phyloP scores from a whole-genome alignment of 2,329 filamentous ascomycete genomes.

The Monilinia aucupariae region DNA sequence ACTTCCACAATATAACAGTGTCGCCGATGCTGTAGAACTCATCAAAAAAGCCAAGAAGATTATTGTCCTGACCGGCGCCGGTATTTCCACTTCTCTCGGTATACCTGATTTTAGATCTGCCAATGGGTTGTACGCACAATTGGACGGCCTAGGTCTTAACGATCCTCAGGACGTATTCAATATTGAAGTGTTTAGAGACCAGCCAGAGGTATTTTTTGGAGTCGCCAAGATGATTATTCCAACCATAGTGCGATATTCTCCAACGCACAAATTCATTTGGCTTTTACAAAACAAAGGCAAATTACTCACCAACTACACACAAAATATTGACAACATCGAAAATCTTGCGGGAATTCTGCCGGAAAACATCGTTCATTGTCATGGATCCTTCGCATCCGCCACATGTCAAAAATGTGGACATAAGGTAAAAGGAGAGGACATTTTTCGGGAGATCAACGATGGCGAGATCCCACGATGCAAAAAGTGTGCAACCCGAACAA shows the following conservation, averaged over 20 bases:
- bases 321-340: conserved; percentile 98
- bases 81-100: conserved; percentile 92
- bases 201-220: conserved; percentile 86
- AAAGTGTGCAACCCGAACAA: conserved; percentile 55
- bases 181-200: conserved; percentile 76
- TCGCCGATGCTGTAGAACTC: conserved; percentile 80
- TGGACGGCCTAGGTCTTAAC: conserved; percentile 65
- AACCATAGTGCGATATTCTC: conserved; percentile 71
- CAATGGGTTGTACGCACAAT: conserved; percentile 82
- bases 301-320: conserved; percentile 93
- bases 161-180: conserved; percentile 97
- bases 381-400: conserved; percentile 91
- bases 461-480: conserved; percentile 72
- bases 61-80: conserved; percentile 88
- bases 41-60: conserved; percentile 74
- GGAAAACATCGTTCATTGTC: conserved; percentile 88
- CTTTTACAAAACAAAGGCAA: conserved; percentile 83
- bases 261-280: conserved; percentile 90
- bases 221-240: conserved; percentile 89
- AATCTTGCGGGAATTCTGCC: conserved; percentile 73
- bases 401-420: conserved; percentile 78
- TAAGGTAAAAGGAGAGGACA: conserved; percentile 66
- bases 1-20: conserved; percentile 70
- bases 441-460: conserved; percentile 73
- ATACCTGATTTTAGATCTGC: conserved; percentile 96